Evolutionary conservation across 2,329 filamentous ascomycete species (phyloP).

Genomic region (Fusarium lateritium): DNA sequence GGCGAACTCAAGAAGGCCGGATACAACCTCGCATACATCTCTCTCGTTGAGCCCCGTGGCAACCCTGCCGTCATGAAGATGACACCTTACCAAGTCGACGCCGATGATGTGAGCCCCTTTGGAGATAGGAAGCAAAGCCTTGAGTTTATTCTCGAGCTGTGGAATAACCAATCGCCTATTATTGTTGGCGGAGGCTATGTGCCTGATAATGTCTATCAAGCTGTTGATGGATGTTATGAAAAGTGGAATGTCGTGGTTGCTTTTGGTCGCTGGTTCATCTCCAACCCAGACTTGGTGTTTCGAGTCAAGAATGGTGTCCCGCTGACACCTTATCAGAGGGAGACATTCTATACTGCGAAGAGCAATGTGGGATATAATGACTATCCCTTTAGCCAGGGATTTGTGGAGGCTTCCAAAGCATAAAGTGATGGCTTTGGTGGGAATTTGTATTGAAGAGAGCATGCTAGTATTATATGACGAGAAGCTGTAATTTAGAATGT

Average conservation of each 20-base stretch:
- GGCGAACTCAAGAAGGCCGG: constrained; percentile 45
- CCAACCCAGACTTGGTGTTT: constrained; percentile 57
- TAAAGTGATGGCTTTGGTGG: rapidly evolving
- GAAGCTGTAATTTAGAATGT: neutral
- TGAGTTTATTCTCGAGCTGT: constrained; percentile 52
- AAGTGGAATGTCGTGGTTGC: constrained; percentile 48
- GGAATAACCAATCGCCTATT: constrained; percentile 52
- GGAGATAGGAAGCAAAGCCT: constrained; percentile 53
- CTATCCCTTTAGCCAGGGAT: constrained; percentile 49
- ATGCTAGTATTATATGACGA: too few species aligned
- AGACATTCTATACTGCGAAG: constrained; percentile 57
- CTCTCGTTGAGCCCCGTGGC: constrained; percentile 56
- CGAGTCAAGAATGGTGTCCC: constrained; percentile 56
- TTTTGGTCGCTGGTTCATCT: constrained; percentile 55
- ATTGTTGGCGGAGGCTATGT: constrained; percentile 53
- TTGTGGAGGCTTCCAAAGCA: neutral
- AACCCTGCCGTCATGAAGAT: constrained; percentile 52
- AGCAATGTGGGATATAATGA: constrained; percentile 50
- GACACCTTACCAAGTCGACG: constrained; percentile 40
- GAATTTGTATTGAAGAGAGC: neutral
- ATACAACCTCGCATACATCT: constrained; percentile 53
- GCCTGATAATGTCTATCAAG: constrained; percentile 42
- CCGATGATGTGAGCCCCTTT: constrained; percentile 23
- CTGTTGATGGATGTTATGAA: constrained; percentile 46
- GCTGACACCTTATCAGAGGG: constrained; percentile 56